phyloP scores from a whole-genome alignment of 2,329 filamentous ascomycete genomes.

The Lithohypha guttulata region DNA sequence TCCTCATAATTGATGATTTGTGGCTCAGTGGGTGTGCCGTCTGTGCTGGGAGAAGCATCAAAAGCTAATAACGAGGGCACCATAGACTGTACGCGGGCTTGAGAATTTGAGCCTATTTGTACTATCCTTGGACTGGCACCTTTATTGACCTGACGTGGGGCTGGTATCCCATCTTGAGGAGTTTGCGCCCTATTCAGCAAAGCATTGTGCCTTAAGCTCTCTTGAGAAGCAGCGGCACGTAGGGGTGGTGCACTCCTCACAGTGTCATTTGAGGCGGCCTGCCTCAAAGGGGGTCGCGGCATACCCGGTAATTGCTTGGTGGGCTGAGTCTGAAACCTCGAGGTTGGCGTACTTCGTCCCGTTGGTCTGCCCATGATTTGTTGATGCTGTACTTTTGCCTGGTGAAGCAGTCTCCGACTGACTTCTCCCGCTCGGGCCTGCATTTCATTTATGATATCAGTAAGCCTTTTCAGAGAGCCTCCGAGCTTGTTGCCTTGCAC shows the following conservation, averaged over 20 bases:
- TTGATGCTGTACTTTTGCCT: constrained; percentile 7
- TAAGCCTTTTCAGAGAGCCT: constrained; percentile 58
- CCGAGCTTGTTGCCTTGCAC: constrained; percentile 61
- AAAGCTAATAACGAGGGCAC: constrained; percentile 4
- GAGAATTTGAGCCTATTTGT: constrained; percentile 1
- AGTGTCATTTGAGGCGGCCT: constrained; percentile 2
- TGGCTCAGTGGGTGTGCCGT: background rate
- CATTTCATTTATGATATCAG: constrained; percentile 72
- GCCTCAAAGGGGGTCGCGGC: background rate
- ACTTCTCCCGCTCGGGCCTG: constrained; percentile 73
- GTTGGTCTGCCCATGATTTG: constrained; percentile 5
- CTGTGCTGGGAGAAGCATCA: background rate
- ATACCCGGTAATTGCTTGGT: constrained; percentile 5
- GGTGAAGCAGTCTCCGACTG: constrained; percentile 42
- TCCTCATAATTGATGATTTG: background rate
- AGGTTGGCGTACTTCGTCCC: constrained; percentile 2
- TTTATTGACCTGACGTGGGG: constrained; percentile 1
- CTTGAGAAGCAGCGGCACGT: background rate
- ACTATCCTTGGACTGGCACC: constrained; percentile 3
- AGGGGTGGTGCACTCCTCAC: background rate
- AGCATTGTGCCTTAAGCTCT: background rate
- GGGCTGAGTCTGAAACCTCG: background rate
- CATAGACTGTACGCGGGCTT: constrained; percentile 4
- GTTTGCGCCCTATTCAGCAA: constrained; percentile 2
- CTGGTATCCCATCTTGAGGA: constrained; percentile 2